Conservation (phyloP, 176 grass and related monocot species). For the Juncus inflexus region DNA sequence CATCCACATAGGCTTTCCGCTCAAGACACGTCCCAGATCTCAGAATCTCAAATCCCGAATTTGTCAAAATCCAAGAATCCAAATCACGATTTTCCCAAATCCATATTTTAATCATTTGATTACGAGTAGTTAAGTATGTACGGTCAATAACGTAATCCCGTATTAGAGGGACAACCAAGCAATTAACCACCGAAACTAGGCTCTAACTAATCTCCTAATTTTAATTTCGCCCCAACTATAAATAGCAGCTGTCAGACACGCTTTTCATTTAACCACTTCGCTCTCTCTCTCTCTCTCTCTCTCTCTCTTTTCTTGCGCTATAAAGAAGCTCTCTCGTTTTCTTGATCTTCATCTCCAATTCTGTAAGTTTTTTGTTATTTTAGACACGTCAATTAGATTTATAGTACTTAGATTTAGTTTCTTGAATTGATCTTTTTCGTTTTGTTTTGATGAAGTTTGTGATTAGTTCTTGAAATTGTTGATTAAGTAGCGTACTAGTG, state of each 20-base stretch:
- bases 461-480: constrained; percentile 5
- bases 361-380: constrained; percentile 11
- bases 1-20: too few relatives aligned
- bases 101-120: too few relatives aligned
- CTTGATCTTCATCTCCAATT: not conserved
- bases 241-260: not conserved
- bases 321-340: too few relatives aligned
- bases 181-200: too few relatives aligned
- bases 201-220: too few relatives aligned
- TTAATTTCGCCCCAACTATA: not conserved
- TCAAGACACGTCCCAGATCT: too few relatives aligned
- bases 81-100: too few relatives aligned
- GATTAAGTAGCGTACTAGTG: not conserved
- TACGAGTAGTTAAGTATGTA: too few relatives aligned
- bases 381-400: not conserved
- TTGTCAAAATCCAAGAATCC: too few relatives aligned
- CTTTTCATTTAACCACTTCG: not conserved
- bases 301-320: not conserved
- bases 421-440: not conserved
- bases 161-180: too few relatives aligned
- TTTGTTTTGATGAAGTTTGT: not conserved
- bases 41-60: too few relatives aligned
- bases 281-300: not conserved
- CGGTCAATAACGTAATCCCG: too few relatives aligned
- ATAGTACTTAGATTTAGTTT: not conserved